Conservation (phyloP, 305 asterid genomes). For the Fraxinus paxiana region DNA sequence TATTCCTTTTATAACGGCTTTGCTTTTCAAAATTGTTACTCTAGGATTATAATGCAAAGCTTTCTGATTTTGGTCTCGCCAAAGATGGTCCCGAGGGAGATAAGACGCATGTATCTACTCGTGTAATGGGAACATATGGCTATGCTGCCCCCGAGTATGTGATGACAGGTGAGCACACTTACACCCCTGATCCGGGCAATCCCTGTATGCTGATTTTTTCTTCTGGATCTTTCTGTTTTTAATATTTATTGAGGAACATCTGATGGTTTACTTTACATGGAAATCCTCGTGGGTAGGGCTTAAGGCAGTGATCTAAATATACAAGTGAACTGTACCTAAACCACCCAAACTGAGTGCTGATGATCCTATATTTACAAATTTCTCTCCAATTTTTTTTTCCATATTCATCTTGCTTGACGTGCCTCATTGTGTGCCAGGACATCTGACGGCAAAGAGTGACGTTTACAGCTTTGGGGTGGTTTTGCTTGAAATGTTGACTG, state of each 20-base stretch:
- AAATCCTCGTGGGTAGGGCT: not conserved
- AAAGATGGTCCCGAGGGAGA: conserved; percentile 88
- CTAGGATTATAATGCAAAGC: conserved; percentile 80
- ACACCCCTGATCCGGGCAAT: not conserved
- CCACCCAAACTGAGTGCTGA: not conserved
- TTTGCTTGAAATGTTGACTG: conserved; percentile 59
- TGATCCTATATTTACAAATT: not conserved
- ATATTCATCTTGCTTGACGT: not conserved
- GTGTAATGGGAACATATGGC: conserved; percentile 88
- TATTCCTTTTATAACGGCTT: conserved; percentile 12
- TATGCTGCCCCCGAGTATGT: conserved; percentile 90
- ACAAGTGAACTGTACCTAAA: not conserved
- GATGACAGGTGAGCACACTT: conserved; percentile 57
- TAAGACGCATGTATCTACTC: conserved; percentile 78
- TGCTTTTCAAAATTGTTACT: conserved; percentile 11
- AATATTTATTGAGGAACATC: not conserved
- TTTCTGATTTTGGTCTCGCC: conserved; percentile 90
- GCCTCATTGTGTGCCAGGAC: conserved; percentile 42
- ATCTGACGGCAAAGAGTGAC: conserved; percentile 73
- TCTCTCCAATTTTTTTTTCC: not conserved
- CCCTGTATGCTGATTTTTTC: not conserved
- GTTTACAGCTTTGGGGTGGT: conserved; percentile 84
- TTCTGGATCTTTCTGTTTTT: not conserved
- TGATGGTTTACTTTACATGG: not conserved
- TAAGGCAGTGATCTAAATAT: not conserved